Conservation (phyloP, 805 yeast genomes). For the Hanseniaspora occidentalis region DNA sequence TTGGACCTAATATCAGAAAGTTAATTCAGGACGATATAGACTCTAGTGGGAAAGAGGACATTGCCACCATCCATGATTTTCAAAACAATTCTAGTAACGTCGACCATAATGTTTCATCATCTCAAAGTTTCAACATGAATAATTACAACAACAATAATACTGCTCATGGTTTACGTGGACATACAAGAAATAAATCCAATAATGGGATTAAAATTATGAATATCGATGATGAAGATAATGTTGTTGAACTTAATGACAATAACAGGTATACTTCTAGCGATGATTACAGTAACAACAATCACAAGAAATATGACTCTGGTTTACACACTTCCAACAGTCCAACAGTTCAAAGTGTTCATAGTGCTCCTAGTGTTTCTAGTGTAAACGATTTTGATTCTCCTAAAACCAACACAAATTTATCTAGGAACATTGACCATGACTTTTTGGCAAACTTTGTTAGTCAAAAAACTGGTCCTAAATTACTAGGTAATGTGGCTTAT, state of each 20-base stretch:
- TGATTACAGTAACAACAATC: background rate
- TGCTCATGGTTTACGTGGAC: too few relatives aligned
- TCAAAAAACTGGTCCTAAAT: background rate
- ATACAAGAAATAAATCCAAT: too few relatives aligned
- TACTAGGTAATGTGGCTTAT: background rate
- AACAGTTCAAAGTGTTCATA: conserved; percentile 3
- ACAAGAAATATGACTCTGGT: background rate
- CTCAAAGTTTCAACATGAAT: background rate
- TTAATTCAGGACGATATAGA: conserved; percentile 4
- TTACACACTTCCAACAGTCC: conserved; percentile 2
- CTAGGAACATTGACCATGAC: background rate
- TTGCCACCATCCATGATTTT: background rate
- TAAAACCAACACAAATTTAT: background rate
- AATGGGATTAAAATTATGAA: conserved; percentile 4
- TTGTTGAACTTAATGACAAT: background rate
- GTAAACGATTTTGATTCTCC: background rate
- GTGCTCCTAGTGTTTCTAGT: too few relatives aligned
- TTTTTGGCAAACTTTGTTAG: background rate
- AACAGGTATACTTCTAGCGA: conserved; percentile 2
- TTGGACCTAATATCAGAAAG: conserved; percentile 6
- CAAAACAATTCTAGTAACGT: background rate
- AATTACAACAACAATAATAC: conserved; percentile 1
- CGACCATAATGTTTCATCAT: too few relatives aligned
- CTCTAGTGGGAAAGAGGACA: background rate
- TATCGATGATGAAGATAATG: conserved; percentile 5